These are phyloP conservation scores for Sporothrix pseudoabietina DNA, from an alignment of 2,329 filamentous ascomycete genomes.

Conservation along the genomic window DNA sequence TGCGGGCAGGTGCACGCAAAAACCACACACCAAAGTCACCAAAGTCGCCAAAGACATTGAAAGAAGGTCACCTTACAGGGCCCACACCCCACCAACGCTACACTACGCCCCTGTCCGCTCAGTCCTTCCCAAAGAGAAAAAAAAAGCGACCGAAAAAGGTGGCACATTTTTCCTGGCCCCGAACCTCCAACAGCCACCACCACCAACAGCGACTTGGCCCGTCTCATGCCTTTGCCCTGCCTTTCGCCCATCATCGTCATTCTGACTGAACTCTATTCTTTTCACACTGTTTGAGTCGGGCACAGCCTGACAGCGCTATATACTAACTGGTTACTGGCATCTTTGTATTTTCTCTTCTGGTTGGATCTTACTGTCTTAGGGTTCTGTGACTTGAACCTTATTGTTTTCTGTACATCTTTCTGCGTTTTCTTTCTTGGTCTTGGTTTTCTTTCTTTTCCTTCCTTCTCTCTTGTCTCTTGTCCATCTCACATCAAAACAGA, in stretches of 20 bases:
- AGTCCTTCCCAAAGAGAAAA: background rate
- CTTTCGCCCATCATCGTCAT: constrained; percentile 15
- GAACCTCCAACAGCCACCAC: constrained; percentile 1
- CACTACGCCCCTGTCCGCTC: constrained; percentile 12
- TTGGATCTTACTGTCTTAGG: background rate
- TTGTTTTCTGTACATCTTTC: background rate
- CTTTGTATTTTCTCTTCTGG: background rate
- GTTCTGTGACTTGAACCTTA: background rate
- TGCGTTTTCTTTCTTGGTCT: background rate
- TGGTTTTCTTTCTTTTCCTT: background rate
- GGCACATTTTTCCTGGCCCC: constrained; percentile 29
- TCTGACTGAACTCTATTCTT: constrained; percentile 22
- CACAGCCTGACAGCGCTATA: constrained; percentile 4
- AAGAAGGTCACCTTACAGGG: background rate
- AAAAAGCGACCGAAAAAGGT: background rate
- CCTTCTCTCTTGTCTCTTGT: background rate
- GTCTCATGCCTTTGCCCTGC: constrained; percentile 12
- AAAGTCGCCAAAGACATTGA: background rate
- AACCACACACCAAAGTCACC: background rate
- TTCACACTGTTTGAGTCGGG: background rate
- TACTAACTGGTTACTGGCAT: background rate
- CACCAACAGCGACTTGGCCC: background rate
- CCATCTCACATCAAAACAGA: constrained; percentile 5
- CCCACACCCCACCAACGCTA: constrained; percentile 11
- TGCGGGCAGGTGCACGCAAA: background rate